Conservation (phyloP, 2,329 filamentous ascomycete species). For the Trichoderma sp. region DNA sequence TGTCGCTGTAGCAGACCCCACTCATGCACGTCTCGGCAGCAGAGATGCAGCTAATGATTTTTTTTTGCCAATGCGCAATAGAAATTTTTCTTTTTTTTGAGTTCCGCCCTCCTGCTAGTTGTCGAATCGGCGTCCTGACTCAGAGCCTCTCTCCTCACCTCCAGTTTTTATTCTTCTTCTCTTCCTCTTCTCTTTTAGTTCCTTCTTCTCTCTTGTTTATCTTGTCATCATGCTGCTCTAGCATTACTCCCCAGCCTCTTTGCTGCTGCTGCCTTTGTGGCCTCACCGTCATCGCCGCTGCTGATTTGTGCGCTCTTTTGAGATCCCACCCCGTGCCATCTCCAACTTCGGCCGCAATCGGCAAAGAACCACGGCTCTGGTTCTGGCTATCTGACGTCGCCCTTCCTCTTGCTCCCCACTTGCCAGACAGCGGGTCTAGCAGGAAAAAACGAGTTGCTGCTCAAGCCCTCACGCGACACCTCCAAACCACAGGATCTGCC, state of each 20-base stretch:
- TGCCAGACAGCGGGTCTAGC: conserved; percentile 25
- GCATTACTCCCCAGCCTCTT: conserved; percentile 18
- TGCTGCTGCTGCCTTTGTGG: conserved; percentile 25
- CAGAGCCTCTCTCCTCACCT: conserved; percentile 23
- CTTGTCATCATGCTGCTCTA: conserved; percentile 27
- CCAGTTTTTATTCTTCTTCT: conserved; percentile 8
- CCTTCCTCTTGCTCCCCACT: conserved; percentile 20
- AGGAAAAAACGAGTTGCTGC: conserved; percentile 26
- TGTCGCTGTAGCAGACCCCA: conserved; percentile 25
- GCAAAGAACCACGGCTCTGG: conserved; percentile 26
- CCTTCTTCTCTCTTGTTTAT: not conserved
- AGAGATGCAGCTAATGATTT: conserved; percentile 17
- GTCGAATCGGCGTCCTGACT: conserved; percentile 28
- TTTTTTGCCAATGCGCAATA: conserved; percentile 19
- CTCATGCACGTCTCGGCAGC: conserved; percentile 24
- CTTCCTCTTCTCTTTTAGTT: conserved; percentile 2
- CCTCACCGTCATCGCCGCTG: conserved; percentile 11
- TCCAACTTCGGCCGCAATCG: conserved; percentile 29
- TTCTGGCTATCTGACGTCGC: conserved; percentile 29
- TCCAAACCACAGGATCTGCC: conserved; percentile 12
- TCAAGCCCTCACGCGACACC: conserved; percentile 28
- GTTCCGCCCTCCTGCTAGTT: conserved; percentile 23
- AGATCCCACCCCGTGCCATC: conserved; percentile 25
- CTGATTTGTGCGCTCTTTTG: conserved; percentile 1
- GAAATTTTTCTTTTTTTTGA: conserved; percentile 23